Evolutionary conservation across 176 grass and related monocot genomes (phyloP), one percentile per base, ranked within the genome.

Genomic region (Zizania latifolia): DNA sequence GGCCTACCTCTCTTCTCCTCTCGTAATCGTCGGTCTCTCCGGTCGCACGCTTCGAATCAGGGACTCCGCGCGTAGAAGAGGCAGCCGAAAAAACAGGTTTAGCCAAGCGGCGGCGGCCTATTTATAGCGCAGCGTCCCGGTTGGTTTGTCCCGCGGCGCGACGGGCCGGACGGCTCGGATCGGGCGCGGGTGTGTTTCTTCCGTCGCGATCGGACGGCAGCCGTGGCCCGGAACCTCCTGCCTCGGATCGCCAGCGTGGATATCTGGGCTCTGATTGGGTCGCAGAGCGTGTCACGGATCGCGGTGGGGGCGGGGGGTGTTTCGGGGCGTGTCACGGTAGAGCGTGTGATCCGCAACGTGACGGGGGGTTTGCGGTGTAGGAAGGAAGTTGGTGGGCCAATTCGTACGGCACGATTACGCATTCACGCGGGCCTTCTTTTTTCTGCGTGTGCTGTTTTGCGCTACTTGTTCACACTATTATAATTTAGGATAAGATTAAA

Each of bases 201-300:
- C 45, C 6, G 4, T 5, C 0, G 1, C 0, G 44, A 82, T 74
- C 70, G 33, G 60, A 74, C 80, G 80, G 60, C 2, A 0, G 0
- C 0, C 7, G n/a, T 3, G 0, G 56, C 0, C 6, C 15, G 3
- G 2, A 17, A 28, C 6, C 17, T 32, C 5, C 2, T 24, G 0
- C 1, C 80, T 4, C n/a, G 80, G 80, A 82, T 75, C 26, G 35
- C 70, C 70, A 74, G 27, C 70, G 19, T 66, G 70, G 35, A 57
- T 0, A 0, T 0, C 4, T 0, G 35, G 1, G 24, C 9, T 23
- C 46, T 44, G 26, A 58, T 58, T 82, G 70, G 60, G 0, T 10
- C 12, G 1, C 7, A 6, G 0, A 11, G 35, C 0, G 26, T 11
- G 26, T 31, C 70, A 0, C 27, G 80, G 70, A n/a, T n/a, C n/a